Conservation (phyloP, 495 filamentous ascomycete species). For the Aspergillus baeticus region DNA sequence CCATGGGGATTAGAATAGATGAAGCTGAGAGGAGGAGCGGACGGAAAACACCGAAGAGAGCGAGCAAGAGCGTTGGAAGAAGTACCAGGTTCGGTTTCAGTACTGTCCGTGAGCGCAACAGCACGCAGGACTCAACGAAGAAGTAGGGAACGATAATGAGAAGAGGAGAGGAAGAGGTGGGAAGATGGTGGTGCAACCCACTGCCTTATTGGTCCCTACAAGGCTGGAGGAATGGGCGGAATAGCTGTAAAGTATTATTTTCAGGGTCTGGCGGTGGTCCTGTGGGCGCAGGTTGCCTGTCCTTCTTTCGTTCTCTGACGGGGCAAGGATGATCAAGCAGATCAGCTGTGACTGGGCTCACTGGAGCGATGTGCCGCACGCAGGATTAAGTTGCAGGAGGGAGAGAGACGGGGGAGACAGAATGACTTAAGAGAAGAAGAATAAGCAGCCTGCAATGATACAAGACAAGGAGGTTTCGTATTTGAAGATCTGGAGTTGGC, state of each 20-base stretch:
- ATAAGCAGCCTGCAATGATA: conserved; percentile 18
- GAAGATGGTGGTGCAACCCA: conserved; percentile 21
- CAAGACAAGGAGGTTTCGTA: conserved; percentile 16
- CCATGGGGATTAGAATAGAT: conserved; percentile 3
- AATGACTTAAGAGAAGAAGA: conserved; percentile 8
- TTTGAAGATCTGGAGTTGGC: conserved; percentile 17
- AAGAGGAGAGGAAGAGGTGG: conserved; percentile 3
- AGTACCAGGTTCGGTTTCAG: not conserved
- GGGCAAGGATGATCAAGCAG: conserved; percentile 5
- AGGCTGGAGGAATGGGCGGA: conserved; percentile 14
- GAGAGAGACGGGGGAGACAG: conserved; percentile 3
- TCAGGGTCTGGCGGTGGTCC: conserved; percentile 9
- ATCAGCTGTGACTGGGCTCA: not conserved
- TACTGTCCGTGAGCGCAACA: not conserved
- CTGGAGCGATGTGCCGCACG: not conserved
- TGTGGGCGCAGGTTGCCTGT: not conserved
- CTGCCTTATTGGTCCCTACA: conserved; percentile 25
- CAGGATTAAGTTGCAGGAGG: conserved; percentile 9
- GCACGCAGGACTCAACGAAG: not conserved
- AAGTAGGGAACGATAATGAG: not conserved
- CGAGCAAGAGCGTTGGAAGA: not conserved
- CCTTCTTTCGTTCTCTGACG: conserved; percentile 2
- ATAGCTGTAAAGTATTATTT: conserved; percentile 10
- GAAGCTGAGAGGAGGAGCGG: conserved; percentile 6
- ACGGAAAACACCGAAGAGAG: not conserved